Evolutionary conservation across 73 alveolate genomes (phyloP), one percentile per base, ranked within the genome.

Genomic region (Paramecium pentaurelia): DNA sequence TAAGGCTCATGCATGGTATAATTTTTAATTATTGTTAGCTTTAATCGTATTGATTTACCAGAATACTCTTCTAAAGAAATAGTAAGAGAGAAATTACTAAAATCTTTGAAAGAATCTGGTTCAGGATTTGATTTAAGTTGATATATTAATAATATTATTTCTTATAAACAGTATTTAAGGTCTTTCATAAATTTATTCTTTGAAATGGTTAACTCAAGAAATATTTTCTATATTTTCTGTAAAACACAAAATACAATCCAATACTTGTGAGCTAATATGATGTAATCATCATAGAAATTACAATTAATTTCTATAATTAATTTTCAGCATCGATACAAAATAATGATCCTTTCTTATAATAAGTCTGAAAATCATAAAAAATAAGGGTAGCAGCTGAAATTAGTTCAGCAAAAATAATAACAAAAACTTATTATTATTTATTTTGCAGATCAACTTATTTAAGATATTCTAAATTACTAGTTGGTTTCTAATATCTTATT

Each of bases 71-170:
- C 75, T 27, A 80, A 80, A 44, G 91, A 80, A 22, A 49, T 80
- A 25, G 77, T 80, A 25, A 80, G 91, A 49, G 91, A 80, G 42
- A 80, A 80, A 49, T 80, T 80, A 12, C 22, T 80, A 36, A 40
- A 47, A 80, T 80, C 91, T 25, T 80, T 80, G 58, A 80, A 49
- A 22, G 91, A 80, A 47, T 45, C 77, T 6, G 91, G 91, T 27
- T 80, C 47, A 80, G 91, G 91, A 44, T 80, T 80, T 80, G 91
- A 80, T 80, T 49, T 80, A 47, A 80, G 91, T 49, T 80, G 91
- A 54, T 54, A 54, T 54, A 54, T 20, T 12, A 14, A 36, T 36
- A 73, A 16, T 16, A 73, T 36, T 5, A 73, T 54, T 54, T 54
- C 22, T 54, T n/a, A 54, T 16, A 54, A 16, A 54, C 4, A 16